Base-by-base conservation (phyloP, 164 flowering plant genomes). In the Nelumbo lutea region DNA sequence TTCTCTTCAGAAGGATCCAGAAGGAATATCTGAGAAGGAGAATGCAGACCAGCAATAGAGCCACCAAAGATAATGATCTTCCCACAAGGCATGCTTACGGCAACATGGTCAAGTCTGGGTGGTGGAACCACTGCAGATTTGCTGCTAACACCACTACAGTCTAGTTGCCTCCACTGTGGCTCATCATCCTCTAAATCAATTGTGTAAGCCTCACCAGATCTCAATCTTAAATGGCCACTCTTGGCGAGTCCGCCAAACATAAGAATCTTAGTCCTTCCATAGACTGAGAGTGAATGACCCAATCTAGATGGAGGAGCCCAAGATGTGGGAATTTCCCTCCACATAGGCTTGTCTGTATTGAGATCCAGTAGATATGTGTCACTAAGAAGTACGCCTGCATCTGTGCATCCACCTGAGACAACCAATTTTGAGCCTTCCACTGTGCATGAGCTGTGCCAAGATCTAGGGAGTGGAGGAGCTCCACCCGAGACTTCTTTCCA, bases 371-470 rank as follows among this genome's bases (percentile, higher is more conserved):
- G 65, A 70, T 76, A 86, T 5, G 88, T 87, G 77, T 91, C 97
- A 48, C 85, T 87, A 3, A 91, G 86, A 62, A 91, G 96, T 27
- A 84, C 87, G 47, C 97, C 97, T 5, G 93, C 87, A 69, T 91
- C 93, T 1, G 96, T 86, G 77, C 96, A 91, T 61, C 97, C 97
- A 68, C 97, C 97, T 9, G 96, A 87, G 48, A 91, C 86, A 2
- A 89, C 90, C 80, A 91, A 66, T 73, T 89, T 91, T 1, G 93
- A 88, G 60, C 96, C 93, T 63, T 88, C 91, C 6, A 91, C 63
- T 0, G 89, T 90, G 82, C 97, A 91, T 39, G 96, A 89, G 78
- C 97, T 88, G 62, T 91, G 97, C 97, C 97, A 91, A 38, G 97
- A 89, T 69, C 97, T 76, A 2, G 91, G 96, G 46, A 83, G 87